phyloP scores from a whole-genome alignment of 78 protist genomes.

The slime mould (Dictyostelium discoideum) region DNA sequence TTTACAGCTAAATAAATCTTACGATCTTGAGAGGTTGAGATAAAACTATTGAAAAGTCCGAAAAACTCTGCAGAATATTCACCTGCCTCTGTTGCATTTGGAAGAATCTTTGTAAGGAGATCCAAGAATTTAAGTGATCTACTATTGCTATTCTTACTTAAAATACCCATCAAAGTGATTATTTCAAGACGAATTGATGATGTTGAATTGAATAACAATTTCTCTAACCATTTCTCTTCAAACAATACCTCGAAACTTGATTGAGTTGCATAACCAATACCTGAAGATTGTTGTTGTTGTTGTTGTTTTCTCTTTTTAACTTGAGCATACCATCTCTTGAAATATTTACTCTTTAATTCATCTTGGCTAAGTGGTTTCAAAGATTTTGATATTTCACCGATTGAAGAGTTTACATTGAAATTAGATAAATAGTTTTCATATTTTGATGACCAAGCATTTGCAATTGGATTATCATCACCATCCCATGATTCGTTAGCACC shows the following conservation, averaged over 20 bases:
- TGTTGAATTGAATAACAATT: conserved; percentile 63
- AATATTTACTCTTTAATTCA: background rate
- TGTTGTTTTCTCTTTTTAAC: background rate
- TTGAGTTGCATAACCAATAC: background rate
- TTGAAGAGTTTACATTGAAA: background rate
- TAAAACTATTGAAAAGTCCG: background rate
- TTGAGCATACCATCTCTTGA: conserved; percentile 22
- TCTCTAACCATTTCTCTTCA: conserved; percentile 64
- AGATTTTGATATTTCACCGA: background rate
- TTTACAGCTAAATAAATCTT: conserved; percentile 55
- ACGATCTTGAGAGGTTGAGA: conserved; percentile 16
- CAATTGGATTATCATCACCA: background rate
- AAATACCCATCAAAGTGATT: conserved; percentile 45
- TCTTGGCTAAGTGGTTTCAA: background rate
- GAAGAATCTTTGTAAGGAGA: conserved; percentile 61
- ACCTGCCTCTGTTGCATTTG: conserved; percentile 34
- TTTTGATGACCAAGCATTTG: conserved; percentile 31
- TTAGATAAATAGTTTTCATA: conserved; percentile 6
- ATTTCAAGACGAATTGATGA: conserved; percentile 45
- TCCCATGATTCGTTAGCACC: conserved; percentile 51
- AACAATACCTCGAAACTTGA: conserved; percentile 19
- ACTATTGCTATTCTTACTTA: conserved; percentile 16
- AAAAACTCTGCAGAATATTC: conserved; percentile 64
- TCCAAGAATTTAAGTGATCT: conserved; percentile 69
- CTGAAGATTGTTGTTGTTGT: background rate